Evolutionary conservation across 192 early-diverging fungal species (phyloP).

Genomic region (Rhizoclosmatium sp.): DNA sequence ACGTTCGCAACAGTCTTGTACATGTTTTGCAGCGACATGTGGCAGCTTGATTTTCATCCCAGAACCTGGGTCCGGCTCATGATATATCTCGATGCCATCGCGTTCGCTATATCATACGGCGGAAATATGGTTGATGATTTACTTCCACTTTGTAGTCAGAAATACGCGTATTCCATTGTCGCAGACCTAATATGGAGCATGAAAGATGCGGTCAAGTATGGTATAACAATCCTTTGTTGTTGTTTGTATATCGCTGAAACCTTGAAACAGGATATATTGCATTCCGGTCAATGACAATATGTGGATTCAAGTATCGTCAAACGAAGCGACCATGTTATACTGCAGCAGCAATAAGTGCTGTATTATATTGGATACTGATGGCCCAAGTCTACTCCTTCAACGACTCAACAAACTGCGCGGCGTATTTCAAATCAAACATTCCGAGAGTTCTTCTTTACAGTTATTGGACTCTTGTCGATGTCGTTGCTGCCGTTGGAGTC

Average conservation of each 20-base stretch:
- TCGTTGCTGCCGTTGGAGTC: not conserved
- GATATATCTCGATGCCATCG: constrained; percentile 17
- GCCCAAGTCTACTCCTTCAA: constrained; percentile 9
- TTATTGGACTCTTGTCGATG: constrained; percentile 15
- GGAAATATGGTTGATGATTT: not conserved
- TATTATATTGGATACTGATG: constrained; percentile 13
- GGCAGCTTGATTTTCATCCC: not conserved
- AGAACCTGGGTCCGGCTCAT: constrained; percentile 18
- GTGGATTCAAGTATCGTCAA: not conserved
- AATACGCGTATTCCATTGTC: not conserved
- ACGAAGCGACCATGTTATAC: not conserved
- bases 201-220: constrained; percentile 26
- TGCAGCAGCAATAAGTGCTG: not conserved
- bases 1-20: constrained; percentile 23
- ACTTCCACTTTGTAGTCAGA: constrained; percentile 14
- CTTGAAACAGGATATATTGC: not conserved
- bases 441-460: constrained; percentile 3
- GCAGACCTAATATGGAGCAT: constrained; percentile 18
- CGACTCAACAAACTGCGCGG: not conserved
- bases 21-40: constrained; percentile 4
- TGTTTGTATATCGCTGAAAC: not conserved
- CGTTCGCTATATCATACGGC: not conserved
- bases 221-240: not conserved
- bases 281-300: not conserved
- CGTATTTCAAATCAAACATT: constrained; percentile 14